Evolutionary conservation across 83 land plant species (phyloP).

Genomic region (Picea abies): DNA sequence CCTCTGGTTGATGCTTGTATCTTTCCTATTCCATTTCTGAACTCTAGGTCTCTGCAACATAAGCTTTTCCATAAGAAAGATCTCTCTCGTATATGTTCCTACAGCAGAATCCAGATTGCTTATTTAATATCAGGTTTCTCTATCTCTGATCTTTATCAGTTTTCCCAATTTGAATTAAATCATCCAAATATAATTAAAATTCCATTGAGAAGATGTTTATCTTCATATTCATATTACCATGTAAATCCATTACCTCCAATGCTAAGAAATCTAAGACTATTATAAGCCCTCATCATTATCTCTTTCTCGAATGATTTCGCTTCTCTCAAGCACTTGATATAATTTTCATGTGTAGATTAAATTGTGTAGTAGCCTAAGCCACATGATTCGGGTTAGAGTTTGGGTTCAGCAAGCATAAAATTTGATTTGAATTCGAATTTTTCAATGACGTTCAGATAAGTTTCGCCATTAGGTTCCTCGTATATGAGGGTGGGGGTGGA

Average conservation of each 20-base stretch:
- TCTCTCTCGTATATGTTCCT: not conserved
- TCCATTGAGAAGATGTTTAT: too few species aligned
- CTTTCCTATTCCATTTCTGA: not conserved
- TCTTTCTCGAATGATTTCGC: not conserved
- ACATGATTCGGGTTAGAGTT: too few species aligned
- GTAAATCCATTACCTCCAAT: not conserved
- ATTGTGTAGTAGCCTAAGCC: not conserved
- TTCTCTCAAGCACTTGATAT: not conserved
- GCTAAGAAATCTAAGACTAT: not conserved
- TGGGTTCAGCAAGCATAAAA: too few species aligned
- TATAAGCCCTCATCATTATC: not conserved
- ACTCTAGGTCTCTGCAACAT: not conserved
- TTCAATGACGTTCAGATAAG: too few species aligned
- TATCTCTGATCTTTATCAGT: not conserved
- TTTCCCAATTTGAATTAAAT: not conserved
- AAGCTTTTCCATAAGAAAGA: not conserved
- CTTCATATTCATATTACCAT: too few species aligned
- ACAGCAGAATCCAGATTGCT: not conserved
- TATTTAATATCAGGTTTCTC: not conserved
- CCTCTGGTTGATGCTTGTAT: not conserved
- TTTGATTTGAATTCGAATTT: too few species aligned
- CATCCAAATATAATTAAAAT: too few species aligned
- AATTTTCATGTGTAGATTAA: not conserved
- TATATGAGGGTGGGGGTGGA: too few species aligned
- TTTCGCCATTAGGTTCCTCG: too few species aligned